Evolutionary conservation across 2,329 filamentous ascomycete genomes (phyloP).

Genomic region (Dactylellina leptospora): DNA sequence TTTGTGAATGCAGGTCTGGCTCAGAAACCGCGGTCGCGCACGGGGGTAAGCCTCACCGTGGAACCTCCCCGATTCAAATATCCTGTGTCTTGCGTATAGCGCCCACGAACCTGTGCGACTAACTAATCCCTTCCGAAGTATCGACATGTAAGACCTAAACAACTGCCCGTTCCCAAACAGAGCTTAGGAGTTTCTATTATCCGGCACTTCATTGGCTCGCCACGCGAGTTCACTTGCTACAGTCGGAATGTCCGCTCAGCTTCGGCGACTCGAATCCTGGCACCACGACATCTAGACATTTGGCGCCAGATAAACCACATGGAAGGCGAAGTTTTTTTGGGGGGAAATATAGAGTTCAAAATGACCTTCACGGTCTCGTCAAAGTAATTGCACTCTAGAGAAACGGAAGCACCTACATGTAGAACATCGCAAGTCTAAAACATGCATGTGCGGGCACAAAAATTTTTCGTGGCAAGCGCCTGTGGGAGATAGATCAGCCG

Average conservation of each 20-base stretch:
- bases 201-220: not conserved
- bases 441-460: not conserved
- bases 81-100: slow-evolving; percentile 10
- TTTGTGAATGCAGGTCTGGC: slow-evolving; percentile 30
- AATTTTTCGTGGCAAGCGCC: not conserved
- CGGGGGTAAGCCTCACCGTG: slow-evolving; percentile 35
- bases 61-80: slow-evolving; percentile 50
- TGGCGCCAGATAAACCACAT: not conserved
- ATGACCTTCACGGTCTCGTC: no score
- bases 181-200: not conserved
- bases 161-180: slow-evolving; percentile 8
- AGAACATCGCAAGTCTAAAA: no score
- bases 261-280: slow-evolving; percentile 39
- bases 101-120: no score
- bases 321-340: no score
- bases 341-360: no score
- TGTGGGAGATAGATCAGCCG: not conserved
- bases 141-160: slow-evolving; percentile 7
- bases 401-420: no score
- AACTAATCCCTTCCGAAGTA: no score
- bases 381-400: no score
- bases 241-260: slow-evolving; percentile 27
- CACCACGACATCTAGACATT: not conserved
- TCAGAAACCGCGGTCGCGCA: slow-evolving; percentile 34
- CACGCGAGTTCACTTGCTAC: slow-evolving; percentile 8